phyloP scores from a whole-genome alignment of 2,329 filamentous ascomycete species.

The Podosphaera fusca region DNA sequence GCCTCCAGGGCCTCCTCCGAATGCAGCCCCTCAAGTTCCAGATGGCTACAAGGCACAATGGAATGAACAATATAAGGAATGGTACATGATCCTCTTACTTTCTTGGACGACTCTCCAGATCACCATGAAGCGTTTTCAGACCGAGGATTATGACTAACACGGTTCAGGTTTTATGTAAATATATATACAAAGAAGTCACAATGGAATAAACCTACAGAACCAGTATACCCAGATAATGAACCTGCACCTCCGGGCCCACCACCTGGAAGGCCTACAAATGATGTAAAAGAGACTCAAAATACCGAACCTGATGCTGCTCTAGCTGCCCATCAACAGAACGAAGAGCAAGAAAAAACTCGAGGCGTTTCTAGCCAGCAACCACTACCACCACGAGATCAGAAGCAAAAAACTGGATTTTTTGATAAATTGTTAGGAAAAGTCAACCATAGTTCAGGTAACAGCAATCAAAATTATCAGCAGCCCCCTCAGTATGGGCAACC shows the following conservation, averaged over 20 bases:
- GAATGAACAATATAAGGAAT: conserved; percentile 77
- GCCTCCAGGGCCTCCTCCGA: conserved; percentile 22
- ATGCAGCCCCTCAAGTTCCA: conserved; percentile 23
- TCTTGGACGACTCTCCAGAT: not conserved
- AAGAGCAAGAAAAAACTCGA: conserved; percentile 46
- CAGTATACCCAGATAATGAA: conserved; percentile 37
- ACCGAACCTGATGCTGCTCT: conserved; percentile 47
- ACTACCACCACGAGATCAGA: not conserved
- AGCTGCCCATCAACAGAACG: conserved; percentile 57
- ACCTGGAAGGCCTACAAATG: conserved; percentile 22
- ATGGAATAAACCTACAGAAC: conserved; percentile 64
- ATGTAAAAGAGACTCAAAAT: not conserved
- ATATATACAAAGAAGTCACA: conserved; percentile 69
- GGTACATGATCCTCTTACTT: conserved; percentile 23
- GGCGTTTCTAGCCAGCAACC: not conserved
- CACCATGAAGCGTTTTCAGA: too few relatives aligned
- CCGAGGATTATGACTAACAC: conserved; percentile 5
- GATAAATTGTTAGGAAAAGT: conserved; percentile 1
- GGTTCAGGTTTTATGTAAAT: conserved; percentile 67
- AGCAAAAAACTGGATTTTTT: not conserved
- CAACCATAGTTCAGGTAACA: conserved; percentile 1
- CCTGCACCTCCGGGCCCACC: conserved; percentile 28
- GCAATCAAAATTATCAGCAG: conserved; percentile 10
- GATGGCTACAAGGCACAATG: conserved; percentile 71
- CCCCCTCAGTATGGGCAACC: conserved; percentile 12